Conservation (phyloP, 768 basidiomycete species). For the Boletus sensibilis region DNA sequence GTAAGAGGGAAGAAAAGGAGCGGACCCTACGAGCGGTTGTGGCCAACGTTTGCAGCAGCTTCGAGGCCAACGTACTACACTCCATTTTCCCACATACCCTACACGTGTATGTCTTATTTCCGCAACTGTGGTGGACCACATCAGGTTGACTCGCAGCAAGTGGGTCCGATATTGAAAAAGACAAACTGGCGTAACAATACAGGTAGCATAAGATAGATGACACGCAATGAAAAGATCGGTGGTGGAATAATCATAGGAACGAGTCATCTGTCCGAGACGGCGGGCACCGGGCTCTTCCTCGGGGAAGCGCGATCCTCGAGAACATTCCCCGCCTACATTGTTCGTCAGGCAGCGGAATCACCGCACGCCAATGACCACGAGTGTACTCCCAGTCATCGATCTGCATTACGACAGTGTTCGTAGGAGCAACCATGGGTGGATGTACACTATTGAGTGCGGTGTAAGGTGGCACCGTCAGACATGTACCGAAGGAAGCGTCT, state of each 20-base stretch:
- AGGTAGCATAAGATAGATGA: background rate
- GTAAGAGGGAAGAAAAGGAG: background rate
- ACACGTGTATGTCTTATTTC: conserved; percentile 18
- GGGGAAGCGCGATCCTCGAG: conserved; percentile 27
- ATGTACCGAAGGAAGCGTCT: conserved; percentile 50
- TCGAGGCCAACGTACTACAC: background rate
- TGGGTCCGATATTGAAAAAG: background rate
- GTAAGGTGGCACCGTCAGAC: conserved; percentile 50
- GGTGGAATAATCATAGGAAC: conserved; percentile 4
- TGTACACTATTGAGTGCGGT: conserved; percentile 46
- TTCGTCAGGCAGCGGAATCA: conserved; percentile 46
- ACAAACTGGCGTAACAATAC: background rate
- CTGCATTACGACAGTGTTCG: conserved; percentile 21
- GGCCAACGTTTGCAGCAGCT: background rate
- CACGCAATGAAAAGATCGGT: background rate
- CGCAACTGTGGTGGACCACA: conserved; percentile 6
- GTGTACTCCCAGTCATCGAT: conserved; percentile 47
- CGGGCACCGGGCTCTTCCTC: conserved; percentile 1
- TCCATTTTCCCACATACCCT: conserved; percentile 13
- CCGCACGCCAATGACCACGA: conserved; percentile 54
- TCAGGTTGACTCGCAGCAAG: conserved; percentile 6
- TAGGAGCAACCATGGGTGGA: conserved; percentile 40
- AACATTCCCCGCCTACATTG: conserved; percentile 45
- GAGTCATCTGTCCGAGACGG: background rate
- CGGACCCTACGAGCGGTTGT: background rate